A percentile compares a stretch with the other conserved stretches of the same genome.
Conservation (phyloP, 2,329 filamentous ascomycete genomes). For the Teratosphaeriaceae sp. region DNA sequence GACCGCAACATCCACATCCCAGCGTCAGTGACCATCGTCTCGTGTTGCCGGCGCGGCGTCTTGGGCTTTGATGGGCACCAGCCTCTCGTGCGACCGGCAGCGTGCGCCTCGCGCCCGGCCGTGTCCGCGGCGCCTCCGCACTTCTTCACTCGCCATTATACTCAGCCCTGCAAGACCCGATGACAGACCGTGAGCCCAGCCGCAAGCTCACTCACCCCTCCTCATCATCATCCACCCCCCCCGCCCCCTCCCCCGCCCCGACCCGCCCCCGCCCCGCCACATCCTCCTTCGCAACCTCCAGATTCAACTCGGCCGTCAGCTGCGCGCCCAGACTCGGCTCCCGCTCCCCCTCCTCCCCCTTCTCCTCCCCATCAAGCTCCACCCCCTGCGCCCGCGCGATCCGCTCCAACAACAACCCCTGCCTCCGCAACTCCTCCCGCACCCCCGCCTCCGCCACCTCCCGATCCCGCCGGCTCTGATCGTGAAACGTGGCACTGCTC, state of each 20-base stretch:
- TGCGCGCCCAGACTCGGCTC: slow-evolving; percentile 22
- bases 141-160: slow-evolving; percentile 9
- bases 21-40: too few relatives aligned
- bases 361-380: slow-evolving; percentile 15
- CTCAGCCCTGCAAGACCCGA: too few relatives aligned
- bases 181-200: too few relatives aligned
- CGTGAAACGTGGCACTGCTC: slow-evolving; percentile 34
- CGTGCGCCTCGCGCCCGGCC: too few relatives aligned
- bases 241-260: background rate
- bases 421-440: slow-evolving; percentile 27
- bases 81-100: too few relatives aligned
- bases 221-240: background rate
- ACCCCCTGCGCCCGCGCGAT: slow-evolving; percentile 20
- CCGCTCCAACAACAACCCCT: slow-evolving; percentile 22
- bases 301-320: slow-evolving; percentile 21
- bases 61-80: too few relatives aligned
- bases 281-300: too few relatives aligned
- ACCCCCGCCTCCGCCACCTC: slow-evolving; percentile 31
- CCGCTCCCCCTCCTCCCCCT: slow-evolving; percentile 13
- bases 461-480: slow-evolving; percentile 29
- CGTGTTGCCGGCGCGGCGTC: too few relatives aligned
- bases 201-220: too few relatives aligned
- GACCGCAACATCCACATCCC: too few relatives aligned
- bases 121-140: too few relatives aligned
- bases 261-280: too few relatives aligned